phyloP scores from a whole-genome alignment of 2,329 filamentous ascomycete species.

The Aspergillus flavus region DNA sequence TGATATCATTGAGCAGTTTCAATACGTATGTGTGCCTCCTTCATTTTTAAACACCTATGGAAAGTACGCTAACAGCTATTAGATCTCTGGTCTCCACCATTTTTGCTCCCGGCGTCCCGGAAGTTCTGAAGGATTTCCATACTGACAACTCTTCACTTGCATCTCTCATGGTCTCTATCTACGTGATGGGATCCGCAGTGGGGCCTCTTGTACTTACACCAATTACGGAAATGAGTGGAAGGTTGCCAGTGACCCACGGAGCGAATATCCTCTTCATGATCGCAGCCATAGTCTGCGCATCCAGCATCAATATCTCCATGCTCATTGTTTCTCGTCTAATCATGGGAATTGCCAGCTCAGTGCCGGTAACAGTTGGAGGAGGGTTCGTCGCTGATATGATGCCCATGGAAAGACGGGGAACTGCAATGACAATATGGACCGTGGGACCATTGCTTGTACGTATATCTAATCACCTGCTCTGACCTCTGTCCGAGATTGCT shows the following conservation, averaged over 20 bases:
- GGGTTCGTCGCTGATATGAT: slow-evolving; percentile 57
- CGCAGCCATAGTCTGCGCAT: slow-evolving; percentile 65
- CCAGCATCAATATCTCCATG: slow-evolving; percentile 55
- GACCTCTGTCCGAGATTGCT: background rate
- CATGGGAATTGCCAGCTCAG: slow-evolving; percentile 48
- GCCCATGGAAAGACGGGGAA: slow-evolving; percentile 51
- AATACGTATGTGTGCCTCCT: slow-evolving; percentile 15
- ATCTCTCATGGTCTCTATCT: slow-evolving; percentile 60
- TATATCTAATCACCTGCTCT: background rate
- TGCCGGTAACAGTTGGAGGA: slow-evolving; percentile 55
- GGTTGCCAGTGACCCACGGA: slow-evolving; percentile 56
- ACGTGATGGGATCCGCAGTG: slow-evolving; percentile 59
- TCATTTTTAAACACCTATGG: background rate
- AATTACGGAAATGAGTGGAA: slow-evolving; percentile 65
- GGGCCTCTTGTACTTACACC: slow-evolving; percentile 61
- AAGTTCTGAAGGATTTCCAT: slow-evolving; percentile 48
- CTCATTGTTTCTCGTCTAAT: slow-evolving; percentile 58
- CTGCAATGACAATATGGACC: slow-evolving; percentile 52
- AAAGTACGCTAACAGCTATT: background rate
- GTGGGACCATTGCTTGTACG: slow-evolving; percentile 51
- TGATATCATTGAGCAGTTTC: slow-evolving; percentile 24
- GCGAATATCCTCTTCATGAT: slow-evolving; percentile 63
- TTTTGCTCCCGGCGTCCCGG: slow-evolving; percentile 40
- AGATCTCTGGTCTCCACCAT: slow-evolving; percentile 41
- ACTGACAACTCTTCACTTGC: slow-evolving; percentile 43